phyloP scores from a whole-genome alignment of 768 basidiomycete species.

The Suillus americanus region DNA sequence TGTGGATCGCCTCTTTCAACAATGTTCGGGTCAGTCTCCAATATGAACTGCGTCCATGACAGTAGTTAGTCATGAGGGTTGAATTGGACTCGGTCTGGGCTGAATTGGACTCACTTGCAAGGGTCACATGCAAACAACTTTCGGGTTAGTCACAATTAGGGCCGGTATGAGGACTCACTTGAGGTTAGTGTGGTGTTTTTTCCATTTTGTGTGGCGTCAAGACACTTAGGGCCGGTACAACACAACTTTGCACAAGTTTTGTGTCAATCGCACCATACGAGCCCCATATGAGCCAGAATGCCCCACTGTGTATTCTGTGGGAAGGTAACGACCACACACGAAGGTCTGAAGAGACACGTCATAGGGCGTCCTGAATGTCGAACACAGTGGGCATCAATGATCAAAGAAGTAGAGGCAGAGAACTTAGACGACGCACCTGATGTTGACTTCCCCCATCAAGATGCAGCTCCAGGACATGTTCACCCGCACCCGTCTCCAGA shows the following conservation, averaged over 20 bases:
- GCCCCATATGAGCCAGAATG: background rate
- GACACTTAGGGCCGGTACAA: background rate
- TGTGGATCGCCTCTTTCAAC: too few species aligned
- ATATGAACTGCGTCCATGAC: background rate
- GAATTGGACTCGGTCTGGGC: too few species aligned
- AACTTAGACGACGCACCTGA: too few species aligned
- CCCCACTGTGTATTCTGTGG: slow-evolving; percentile 7
- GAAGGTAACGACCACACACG: background rate
- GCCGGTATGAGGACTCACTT: slow-evolving; percentile 1
- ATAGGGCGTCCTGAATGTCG: slow-evolving; percentile 4
- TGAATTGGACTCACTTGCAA: too few species aligned
- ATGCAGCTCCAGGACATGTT: too few species aligned
- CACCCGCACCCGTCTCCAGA: too few species aligned
- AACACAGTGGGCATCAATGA: background rate
- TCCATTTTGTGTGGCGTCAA: background rate
- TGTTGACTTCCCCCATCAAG: too few species aligned
- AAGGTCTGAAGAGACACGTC: slow-evolving; percentile 8
- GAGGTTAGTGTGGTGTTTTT: background rate
- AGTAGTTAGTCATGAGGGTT: too few species aligned
- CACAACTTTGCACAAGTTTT: background rate
- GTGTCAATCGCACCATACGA: background rate
- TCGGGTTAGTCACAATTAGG: background rate
- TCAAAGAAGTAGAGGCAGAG: too few species aligned
- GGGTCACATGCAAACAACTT: background rate
- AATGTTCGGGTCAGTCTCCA: too few species aligned